Percentiles rank a stretch among this genome's conserved stretches.
These are phyloP conservation scores for Ceratocystis colombiana DNA, from an alignment of 2,329 filamentous ascomycete species.

Conservation along the genomic window DNA sequence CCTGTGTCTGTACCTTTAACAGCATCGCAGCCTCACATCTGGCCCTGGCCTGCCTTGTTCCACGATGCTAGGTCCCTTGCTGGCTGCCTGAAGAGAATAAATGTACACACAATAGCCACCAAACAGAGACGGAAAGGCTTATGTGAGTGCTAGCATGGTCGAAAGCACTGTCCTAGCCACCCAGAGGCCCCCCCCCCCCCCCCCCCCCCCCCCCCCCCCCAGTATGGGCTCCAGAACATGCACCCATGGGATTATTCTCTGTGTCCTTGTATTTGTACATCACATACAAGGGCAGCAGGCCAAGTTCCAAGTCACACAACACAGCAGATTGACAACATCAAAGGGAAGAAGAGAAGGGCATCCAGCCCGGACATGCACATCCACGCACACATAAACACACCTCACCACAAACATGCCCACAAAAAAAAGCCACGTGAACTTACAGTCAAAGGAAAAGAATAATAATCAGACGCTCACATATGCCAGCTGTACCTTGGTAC, in stretches of 20 bases:
- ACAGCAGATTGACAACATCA: background rate
- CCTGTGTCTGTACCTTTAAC: too few species aligned
- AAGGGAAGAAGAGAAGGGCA: background rate
- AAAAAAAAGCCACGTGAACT: conserved; percentile 8
- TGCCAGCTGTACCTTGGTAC: conserved; percentile 1
- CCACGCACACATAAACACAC: background rate
- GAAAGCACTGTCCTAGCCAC: background rate
- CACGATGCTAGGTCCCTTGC: too few species aligned
- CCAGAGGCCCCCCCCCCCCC: too few species aligned
- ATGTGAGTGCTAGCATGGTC: too few species aligned
- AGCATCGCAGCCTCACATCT: too few species aligned
- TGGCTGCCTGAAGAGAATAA: too few species aligned
- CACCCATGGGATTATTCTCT: background rate
- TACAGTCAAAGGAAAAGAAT: background rate
- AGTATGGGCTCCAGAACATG: background rate
- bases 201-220: too few species aligned
- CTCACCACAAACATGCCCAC: background rate
- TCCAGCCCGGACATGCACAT: background rate
- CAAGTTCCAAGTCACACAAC: background rate
- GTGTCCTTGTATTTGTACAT: background rate
- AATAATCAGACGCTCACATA: background rate
- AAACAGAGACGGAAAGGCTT: too few species aligned
- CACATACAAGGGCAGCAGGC: background rate
- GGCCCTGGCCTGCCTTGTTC: too few species aligned
- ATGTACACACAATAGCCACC: too few species aligned